Conservation (phyloP, 192 early-diverging fungal species). For the Allomyces macrogynus region DNA sequence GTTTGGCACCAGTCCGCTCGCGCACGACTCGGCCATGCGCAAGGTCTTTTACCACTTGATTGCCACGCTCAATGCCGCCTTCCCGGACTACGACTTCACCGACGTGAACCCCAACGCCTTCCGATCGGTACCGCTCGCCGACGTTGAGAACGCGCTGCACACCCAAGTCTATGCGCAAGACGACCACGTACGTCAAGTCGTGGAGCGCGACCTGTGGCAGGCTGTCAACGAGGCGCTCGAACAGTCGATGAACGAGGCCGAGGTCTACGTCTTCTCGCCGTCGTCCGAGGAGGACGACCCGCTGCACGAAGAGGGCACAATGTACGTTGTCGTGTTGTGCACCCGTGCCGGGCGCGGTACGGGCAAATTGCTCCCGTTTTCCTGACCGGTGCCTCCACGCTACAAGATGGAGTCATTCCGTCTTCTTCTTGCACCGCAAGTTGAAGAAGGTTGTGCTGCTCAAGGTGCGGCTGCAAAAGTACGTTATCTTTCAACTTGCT, state of each 20-base stretch:
- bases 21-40: no score
- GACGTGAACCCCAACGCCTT: no score
- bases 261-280: background rate
- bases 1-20: no score
- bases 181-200: no score
- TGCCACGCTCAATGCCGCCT: slow-evolving; percentile 84
- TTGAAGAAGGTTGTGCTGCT: background rate
- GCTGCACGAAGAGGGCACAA: background rate
- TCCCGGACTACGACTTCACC: slow-evolving; percentile 84
- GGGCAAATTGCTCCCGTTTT: background rate
- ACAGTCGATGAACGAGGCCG: background rate
- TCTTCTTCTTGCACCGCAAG: background rate
- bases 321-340: background rate
- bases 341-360: background rate
- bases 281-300: background rate
- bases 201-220: no score
- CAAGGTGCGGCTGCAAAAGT: background rate
- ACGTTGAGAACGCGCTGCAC: no score
- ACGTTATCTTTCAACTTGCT: background rate
- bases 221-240: no score
- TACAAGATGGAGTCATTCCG: background rate
- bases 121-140: no score
- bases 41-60: slow-evolving; percentile 23
- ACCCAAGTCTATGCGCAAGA: no score
- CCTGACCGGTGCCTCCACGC: no score